Evolutionary conservation across 768 basidiomycete species (phyloP).

Genomic region (Arthromyces matolae): DNA sequence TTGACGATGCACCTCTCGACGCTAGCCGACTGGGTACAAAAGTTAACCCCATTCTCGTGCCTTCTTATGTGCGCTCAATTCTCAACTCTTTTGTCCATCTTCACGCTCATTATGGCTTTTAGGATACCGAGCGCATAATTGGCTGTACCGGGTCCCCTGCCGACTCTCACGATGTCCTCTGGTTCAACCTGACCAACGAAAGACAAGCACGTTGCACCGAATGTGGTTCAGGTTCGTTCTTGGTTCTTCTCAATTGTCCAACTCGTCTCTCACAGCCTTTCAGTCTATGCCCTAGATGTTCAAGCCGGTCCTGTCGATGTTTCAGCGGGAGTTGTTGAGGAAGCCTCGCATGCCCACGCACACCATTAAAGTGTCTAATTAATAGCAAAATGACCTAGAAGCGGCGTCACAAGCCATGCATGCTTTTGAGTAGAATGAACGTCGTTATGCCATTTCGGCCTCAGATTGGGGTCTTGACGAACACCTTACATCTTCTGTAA

Average conservation of each 20-base stretch:
- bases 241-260: neutral
- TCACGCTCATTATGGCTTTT: constrained; percentile 2
- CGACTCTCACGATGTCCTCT: constrained; percentile 91
- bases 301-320: constrained; percentile 6
- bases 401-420: neutral
- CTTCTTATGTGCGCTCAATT: constrained; percentile 75
- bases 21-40: constrained; percentile 84
- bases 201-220: constrained; percentile 82
- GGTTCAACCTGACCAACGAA: constrained; percentile 69
- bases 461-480: no score
- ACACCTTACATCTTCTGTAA: no score
- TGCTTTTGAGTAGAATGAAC: no score
- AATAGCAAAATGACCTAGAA: constrained; percentile 4
- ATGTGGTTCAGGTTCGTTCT: constrained; percentile 83
- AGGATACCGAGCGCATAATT: constrained; percentile 82
- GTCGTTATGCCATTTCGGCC: neutral
- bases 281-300: constrained; percentile 74
- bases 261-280: neutral
- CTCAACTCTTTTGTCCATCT: neutral
- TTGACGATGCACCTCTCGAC: constrained; percentile 84
- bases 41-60: constrained; percentile 81
- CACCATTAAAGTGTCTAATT: constrained; percentile 11
- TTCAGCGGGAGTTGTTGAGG: constrained; percentile 2
- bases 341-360: constrained; percentile 1
- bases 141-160: constrained; percentile 95